Base-by-base conservation (phyloP, 768 basidiomycete species). In the Mycena polygramma region DNA sequence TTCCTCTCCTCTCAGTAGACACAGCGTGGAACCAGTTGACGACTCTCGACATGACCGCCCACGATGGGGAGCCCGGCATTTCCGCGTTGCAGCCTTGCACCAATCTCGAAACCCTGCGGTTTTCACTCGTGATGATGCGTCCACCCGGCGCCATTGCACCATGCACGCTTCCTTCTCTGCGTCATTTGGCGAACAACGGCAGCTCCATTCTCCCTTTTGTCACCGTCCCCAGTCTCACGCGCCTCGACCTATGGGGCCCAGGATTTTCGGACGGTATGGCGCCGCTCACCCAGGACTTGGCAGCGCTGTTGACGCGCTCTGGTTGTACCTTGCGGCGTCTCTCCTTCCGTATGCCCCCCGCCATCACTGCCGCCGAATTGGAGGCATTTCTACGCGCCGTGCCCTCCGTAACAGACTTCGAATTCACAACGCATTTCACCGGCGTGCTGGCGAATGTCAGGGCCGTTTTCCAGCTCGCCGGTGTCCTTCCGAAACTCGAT, bases 11-110 rank as follows among this genome's bases (percentile, higher is more conserved):
- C 9, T 14, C 36, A 6, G n/a, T 51, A 1, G 57, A 66, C 24
- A 22, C 39, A 15, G 46, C 49, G 4, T 66, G 57, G 65, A n/a
- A 26, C 22, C 65, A 66, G 30, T 43, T 66, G 57, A 51, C 48
- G 4, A 52, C 24, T 17, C 57, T 66, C 11, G 22, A 26, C 15
- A 19, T 66, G 9, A 52, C 35, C 9, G 37, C 17, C 1, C 5
- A 41, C 39, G 17, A 41, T 39, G 49, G 10, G 17, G 49, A 1
- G 13, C 1, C 4, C 19, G 39, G 4, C 36, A 48, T 59, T 9
- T 24, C 35, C n/a, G 5, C 30, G 4, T 37, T 66, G 39, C 57
- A 53, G 20, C 2, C 14, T 10, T 59, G 55, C 13, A 2, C 49
- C 22, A 49, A 39, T 24, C 48, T 66, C 20, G 15, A 20, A 35